phyloP scores from a whole-genome alignment of 768 basidiomycete species.

The Tricholomella constricta region DNA sequence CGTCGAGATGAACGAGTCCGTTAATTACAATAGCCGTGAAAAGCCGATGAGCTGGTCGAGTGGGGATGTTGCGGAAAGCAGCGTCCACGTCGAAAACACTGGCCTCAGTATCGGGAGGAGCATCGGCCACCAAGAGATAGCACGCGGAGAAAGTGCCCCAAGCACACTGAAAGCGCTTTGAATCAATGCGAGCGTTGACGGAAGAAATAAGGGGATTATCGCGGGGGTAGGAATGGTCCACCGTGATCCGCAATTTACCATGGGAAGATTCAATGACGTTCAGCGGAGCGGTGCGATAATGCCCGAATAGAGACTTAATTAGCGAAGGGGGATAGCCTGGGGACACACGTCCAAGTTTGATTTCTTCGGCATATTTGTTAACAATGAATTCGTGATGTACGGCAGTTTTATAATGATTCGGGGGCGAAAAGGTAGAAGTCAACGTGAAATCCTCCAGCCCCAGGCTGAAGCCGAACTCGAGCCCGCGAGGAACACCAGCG shows the following conservation, averaged over 20 bases:
- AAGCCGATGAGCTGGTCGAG: not conserved
- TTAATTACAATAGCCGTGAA: not conserved
- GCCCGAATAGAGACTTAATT: not conserved
- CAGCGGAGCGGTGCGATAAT: too few species aligned
- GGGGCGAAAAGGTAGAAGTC: not conserved
- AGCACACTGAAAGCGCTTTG: not conserved
- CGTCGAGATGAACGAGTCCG: not conserved
- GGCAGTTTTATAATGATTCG: not conserved
- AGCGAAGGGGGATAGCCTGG: not conserved
- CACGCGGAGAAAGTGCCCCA: not conserved
- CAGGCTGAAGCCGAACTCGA: not conserved
- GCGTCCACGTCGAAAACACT: not conserved
- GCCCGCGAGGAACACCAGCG: not conserved
- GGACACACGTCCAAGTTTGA: not conserved
- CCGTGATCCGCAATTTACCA: not conserved
- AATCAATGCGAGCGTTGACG: not conserved
- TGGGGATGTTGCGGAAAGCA: not conserved
- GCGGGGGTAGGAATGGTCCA: conserved; percentile 2
- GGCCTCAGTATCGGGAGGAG: not conserved
- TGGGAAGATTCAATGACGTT: not conserved
- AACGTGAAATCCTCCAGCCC: conserved; percentile 1
- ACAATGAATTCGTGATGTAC: conserved; percentile 1
- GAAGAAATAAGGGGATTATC: not conserved
- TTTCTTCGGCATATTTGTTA: conserved; percentile 1
- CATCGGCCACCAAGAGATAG: not conserved